Base-by-base conservation (phyloP, 164 flowering plant genomes). In the Stephania japonica region DNA sequence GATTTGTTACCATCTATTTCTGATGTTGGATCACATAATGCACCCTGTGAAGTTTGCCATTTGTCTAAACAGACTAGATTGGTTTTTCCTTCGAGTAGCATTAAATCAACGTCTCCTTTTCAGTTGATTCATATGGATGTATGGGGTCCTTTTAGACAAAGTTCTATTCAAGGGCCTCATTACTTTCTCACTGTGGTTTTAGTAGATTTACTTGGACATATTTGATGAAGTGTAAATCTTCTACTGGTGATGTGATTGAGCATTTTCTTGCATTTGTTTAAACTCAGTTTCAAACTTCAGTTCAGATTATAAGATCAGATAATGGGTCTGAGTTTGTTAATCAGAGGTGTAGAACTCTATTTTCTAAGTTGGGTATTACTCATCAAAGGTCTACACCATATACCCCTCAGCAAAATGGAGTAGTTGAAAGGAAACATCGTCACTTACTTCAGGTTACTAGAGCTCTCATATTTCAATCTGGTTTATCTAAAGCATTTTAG, bases 201-300 rank as follows among this genome's bases (percentile, higher is more conserved):
- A 23, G 68, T 27, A 38, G 21, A 11, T 65, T n/a, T 11, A 65
- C 68, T 11, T 65, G 43, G 68, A 25, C 32, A 11, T 65, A 65
- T 65, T 65, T 65, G 68, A 24, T 65, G 68, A 38, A 11, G 6
- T 65, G 32, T 65, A 65, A 65, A 27, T 65, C 68, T 65, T 38
- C 11, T 25, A 27, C 0, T 7, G 6, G 1, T 23, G 25, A 7
- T 65, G 8, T 32, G 25, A 7, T n/a, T 65, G 11, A 65, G 32
- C 12, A 7, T 42, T 5, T 27, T 65, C 32, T 5, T 65, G 7
- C 25, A 65, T 27, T 9, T 65, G 68, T 50, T 8, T 3, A 65
- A 65, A 65, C 12, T n/a, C 3, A 65, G 32, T 65, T 65, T 23
- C 25, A 65, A 12, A 7, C 68, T 8, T 9, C 7, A 0, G 68